Base-by-base conservation (phyloP, 2,329 filamentous ascomycete species). In the Phyllosticta capitalensis region DNA sequence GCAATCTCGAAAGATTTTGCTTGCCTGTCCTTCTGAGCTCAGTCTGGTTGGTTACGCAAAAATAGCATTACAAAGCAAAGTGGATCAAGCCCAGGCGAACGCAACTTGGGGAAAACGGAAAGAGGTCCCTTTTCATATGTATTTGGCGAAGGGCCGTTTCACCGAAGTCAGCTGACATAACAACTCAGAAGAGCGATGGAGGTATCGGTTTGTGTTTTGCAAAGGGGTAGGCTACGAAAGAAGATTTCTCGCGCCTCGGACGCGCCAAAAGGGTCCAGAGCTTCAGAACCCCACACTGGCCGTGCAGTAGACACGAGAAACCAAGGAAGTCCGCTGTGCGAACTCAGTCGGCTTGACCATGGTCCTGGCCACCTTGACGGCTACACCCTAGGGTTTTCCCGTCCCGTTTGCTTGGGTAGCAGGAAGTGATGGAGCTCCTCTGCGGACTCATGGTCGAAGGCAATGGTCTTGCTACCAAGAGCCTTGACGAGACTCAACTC, bases 11-110 rank as follows among this genome's bases (percentile, higher is more conserved):
- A 12, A 10, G 33, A 24, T 20, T 12, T 20, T 26, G 22, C 5
- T 14, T 22, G 6, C 69, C 30, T 55, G 45, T 17, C 33, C 19
- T 56, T 45, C 38, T 21, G 54, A n/a, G 10, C 17, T 21, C 24
- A 26, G 19, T 22, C 19, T n/a, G n/a, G 19, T 30, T 3, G 9
- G 17, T 51, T 26, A 14, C 49, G n/a, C n/a, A 55, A 21, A 21
- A 33, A 28, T 24, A 21, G 17, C 22, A 49, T 12, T 45, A 26
- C 24, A 28, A 28, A 26, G 12, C 21, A 28, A 21, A 50, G 38
- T 56, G 54, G 22, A 56, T 30, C 55, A 45, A 51, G 17, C 12
- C 7, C 7, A 22, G 19, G 14, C 20, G 19, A 45, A 17, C 17
- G n/a, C 17, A n/a, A n/a, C 4, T 45, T 45, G 17, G 38, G 38